Evolutionary conservation across 2,329 filamentous ascomycete species (phyloP).

Genomic region (Helotiales sp.): DNA sequence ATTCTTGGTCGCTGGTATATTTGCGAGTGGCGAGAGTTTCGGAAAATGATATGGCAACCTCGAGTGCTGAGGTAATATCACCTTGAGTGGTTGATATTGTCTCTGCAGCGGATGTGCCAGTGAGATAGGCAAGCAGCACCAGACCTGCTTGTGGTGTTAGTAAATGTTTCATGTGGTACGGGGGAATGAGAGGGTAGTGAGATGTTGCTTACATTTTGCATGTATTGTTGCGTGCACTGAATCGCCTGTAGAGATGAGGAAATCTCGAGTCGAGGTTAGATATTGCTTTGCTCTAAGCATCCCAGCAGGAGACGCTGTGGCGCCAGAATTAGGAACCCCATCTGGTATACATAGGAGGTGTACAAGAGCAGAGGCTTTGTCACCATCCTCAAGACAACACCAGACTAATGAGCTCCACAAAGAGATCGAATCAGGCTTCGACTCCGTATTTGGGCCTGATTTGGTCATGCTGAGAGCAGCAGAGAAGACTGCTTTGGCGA

Average conservation of each 20-base stretch:
- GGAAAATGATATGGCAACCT: constrained; percentile 43
- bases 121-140: constrained; percentile 67
- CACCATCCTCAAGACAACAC: constrained; percentile 24
- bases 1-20: constrained; percentile 51
- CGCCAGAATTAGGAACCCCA: constrained; percentile 32
- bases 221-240: constrained; percentile 51
- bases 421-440: constrained; percentile 33
- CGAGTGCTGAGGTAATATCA: constrained; percentile 53
- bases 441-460: constrained; percentile 38
- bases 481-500: constrained; percentile 64
- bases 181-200: neutral
- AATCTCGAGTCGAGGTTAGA: constrained; percentile 55
- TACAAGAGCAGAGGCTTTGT: constrained; percentile 36
- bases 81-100: constrained; percentile 51
- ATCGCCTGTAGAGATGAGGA: constrained; percentile 52
- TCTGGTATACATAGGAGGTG: constrained; percentile 42
- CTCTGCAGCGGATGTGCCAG: constrained; percentile 37
- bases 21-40: constrained; percentile 41
- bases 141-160: constrained; percentile 34
- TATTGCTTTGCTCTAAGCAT: constrained; percentile 55
- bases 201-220: constrained; percentile 49
- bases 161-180: neutral
- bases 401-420: constrained; percentile 35
- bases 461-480: constrained; percentile 63
- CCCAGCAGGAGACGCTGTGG: constrained; percentile 25